A percentile compares a stretch with the other conserved stretches of the same genome.
These are phyloP conservation scores for Metschnikowia colocasiae DNA, from an alignment of 805 yeast species.

Conservation along the genomic window DNA sequence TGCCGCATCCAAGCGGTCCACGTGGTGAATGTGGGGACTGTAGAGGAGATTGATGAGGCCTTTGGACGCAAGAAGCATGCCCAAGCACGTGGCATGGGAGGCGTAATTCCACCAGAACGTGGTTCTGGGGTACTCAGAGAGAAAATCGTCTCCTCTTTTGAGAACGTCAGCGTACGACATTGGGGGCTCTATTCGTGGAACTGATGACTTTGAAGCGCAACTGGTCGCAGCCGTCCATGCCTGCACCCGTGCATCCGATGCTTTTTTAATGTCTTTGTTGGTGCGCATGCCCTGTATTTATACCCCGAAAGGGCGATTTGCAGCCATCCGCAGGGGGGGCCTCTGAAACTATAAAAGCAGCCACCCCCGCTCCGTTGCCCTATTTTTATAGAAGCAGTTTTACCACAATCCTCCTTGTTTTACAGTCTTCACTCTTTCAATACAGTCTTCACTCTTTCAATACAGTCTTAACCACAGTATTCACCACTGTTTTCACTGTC, in stretches of 20 bases:
- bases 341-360: background rate
- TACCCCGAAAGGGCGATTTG: background rate
- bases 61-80: conserved; percentile 65
- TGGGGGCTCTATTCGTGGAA: background rate
- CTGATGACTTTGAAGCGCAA: background rate
- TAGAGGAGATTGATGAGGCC: conserved; percentile 57
- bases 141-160: conserved; percentile 68
- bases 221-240: background rate
- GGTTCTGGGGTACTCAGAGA: conserved; percentile 58
- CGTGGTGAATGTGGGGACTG: conserved; percentile 56
- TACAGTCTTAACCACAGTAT: no score
- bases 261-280: background rate
- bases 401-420: no score
- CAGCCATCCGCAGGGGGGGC: conserved; percentile 1
- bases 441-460: no score
- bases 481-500: no score
- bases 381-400: no score
- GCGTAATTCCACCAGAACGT: conserved; percentile 60
- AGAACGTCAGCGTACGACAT: conserved; percentile 73
- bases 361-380: no score
- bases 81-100: conserved; percentile 64
- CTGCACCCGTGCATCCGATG: conserved; percentile 2
- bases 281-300: background rate
- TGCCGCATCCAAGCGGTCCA: conserved; percentile 64
- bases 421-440: no score